phyloP scores from a whole-genome alignment of 768 basidiomycete species.

The Mycena rosella region DNA sequence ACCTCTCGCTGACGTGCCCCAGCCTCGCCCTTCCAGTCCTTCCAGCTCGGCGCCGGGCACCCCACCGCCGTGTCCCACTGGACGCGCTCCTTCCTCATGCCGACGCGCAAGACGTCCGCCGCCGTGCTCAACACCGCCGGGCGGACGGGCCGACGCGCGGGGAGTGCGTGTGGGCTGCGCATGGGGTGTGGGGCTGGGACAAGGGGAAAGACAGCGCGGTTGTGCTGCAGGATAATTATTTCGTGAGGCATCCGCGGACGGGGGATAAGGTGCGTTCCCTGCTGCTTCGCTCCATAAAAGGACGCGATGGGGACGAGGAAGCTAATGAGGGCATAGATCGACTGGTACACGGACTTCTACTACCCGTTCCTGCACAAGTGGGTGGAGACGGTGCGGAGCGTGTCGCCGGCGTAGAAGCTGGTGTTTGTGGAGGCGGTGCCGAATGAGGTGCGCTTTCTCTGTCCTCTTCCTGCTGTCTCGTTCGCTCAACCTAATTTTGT shows the following conservation, averaged over 20 bases:
- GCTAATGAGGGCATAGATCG: too few relatives aligned
- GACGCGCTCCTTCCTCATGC: conserved; percentile 90
- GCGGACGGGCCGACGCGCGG: conserved; percentile 79
- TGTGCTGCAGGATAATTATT: conserved; percentile 88
- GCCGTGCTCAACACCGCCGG: conserved; percentile 77
- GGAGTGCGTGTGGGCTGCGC: conserved; percentile 88
- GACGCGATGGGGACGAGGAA: too few relatives aligned
- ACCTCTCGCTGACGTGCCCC: conserved; percentile 6
- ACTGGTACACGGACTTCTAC: conserved; percentile 91
- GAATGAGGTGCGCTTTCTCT: conserved; percentile 76
- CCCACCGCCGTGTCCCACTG: conserved; percentile 84
- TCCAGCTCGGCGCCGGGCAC: conserved; percentile 92
- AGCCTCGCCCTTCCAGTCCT: conserved; percentile 91
- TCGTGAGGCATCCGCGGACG: conserved; percentile 74
- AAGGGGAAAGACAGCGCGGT: conserved; percentile 72
- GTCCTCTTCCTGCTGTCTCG: too few relatives aligned
- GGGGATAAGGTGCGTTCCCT: conserved; percentile 69
- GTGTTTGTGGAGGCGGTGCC: conserved; percentile 90
- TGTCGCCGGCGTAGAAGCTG: conserved; percentile 65
- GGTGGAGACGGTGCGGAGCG: conserved; percentile 68
- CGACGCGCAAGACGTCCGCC: conserved; percentile 74
- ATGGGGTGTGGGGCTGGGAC: conserved; percentile 96
- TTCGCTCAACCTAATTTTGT: too few relatives aligned
- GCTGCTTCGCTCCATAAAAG: neutral
- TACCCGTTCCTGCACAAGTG: conserved; percentile 81